Percentiles rank a stretch among this genome's conserved stretches.
These are phyloP conservation scores for Myxozyma geophila DNA, from an alignment of 805 yeast genomes.

Conservation along the genomic window DNA sequence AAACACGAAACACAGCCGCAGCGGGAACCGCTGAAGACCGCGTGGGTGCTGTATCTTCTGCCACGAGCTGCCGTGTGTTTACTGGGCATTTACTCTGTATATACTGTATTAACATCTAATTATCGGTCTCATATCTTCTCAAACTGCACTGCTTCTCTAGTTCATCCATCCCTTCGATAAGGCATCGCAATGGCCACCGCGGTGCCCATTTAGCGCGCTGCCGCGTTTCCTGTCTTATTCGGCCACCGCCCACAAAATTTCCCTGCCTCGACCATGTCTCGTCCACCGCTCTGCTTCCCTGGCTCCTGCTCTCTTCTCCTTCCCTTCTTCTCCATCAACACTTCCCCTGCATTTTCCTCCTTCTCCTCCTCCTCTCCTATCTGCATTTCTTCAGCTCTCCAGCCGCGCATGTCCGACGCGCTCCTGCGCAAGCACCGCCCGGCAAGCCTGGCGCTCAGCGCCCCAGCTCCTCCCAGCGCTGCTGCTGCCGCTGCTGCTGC, in stretches of 20 bases:
- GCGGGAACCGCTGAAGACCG: no score
- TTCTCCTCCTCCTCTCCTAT: not conserved
- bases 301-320: not conserved
- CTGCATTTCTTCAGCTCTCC: not conserved
- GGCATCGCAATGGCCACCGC: constrained; percentile 4
- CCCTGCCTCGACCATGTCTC: constrained; percentile 5
- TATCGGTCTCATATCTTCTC: no score
- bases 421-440: constrained; percentile 42
- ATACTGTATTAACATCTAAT: no score
- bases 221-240: not conserved
- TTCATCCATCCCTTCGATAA: no score
- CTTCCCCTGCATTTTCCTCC: not conserved
- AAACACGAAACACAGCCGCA: no score
- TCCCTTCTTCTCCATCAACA: not conserved
- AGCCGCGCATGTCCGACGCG: constrained; percentile 13
- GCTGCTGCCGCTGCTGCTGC: not conserved
- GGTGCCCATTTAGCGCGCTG: not conserved
- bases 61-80: no score
- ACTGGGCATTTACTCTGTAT: no score
- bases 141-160: no score
- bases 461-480: constrained; percentile 1
- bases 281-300: not conserved
- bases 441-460: constrained; percentile 23
- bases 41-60: no score
- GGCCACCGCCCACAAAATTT: constrained; percentile 12